Evolutionary conservation across 1,284 basidiomycete species (phyloP), one percentile per base, ranked within the genome.

Genomic region (Inonotus obliquus): DNA sequence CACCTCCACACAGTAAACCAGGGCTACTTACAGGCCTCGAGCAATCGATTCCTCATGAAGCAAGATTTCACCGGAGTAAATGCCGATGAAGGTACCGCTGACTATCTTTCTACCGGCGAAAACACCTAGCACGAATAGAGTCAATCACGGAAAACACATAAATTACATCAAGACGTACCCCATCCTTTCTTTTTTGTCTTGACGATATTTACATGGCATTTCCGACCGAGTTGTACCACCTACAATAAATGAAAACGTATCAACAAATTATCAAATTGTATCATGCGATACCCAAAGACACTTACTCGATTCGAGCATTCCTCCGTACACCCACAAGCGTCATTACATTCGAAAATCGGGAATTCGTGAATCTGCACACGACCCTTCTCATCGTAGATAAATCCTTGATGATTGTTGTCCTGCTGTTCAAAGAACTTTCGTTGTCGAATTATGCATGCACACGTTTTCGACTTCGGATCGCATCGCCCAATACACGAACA

Each of bases 341-440:
- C 84, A 68, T 94, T 93, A 72, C 94, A 97, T 72, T 96, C 94
- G 69, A 91, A 92, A 38, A 96, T 86, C 0, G 92, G 87, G 58
- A 82, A 82, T 6, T 73, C 69, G 1, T 51, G 23, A 19, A 66
- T 55, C 66, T 80, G 83, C 38, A 92, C 68, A 25, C 73, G 72
- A 10, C 87, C 86, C 60, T 77, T 77, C 56, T 72, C 72, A 65
- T 89, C 81, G 69, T 92, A 94, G 17, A 82, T 74, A 69, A 92
- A 94, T 1, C 86, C 86, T 1, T 72, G 69, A 7, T 70, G 58
- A 38, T 70, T 71, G 6, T 58, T 51, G 13, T 61, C 69, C 10
- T 58, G 69, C 17, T 72, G 70, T 60, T 61, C 68, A 69, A 71
- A 73, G 66, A 77, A 83, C 41, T 75, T 62, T 47, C 75, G 71